Evolutionary conservation across 2,329 filamentous ascomycete species (phyloP).

Genomic region (Knufia fluminis): DNA sequence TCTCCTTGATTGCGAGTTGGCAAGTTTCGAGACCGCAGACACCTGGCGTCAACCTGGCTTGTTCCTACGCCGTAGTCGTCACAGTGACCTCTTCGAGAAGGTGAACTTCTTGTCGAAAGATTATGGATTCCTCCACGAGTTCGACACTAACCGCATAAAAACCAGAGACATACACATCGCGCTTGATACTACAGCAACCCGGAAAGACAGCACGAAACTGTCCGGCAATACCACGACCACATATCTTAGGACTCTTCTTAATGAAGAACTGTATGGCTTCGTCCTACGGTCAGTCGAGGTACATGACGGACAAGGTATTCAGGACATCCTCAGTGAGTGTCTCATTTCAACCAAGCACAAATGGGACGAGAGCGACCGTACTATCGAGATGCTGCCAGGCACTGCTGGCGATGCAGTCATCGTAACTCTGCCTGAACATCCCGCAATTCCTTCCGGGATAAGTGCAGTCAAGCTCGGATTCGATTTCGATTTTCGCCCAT

Average conservation of each 20-base stretch:
- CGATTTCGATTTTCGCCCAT: conserved; percentile 3
- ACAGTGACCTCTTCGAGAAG: conserved; percentile 3
- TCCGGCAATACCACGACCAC: not conserved
- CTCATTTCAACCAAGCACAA: not conserved
- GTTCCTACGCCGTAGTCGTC: not conserved
- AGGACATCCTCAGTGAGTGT: not conserved
- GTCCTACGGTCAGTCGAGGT: not conserved
- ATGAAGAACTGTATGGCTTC: not conserved
- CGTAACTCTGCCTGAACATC: not conserved
- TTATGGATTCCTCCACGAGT: not conserved
- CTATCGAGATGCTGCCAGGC: not conserved
- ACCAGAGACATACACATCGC: not conserved
- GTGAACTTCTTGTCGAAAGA: not conserved
- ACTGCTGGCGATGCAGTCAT: not conserved
- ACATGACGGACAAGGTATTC: not conserved
- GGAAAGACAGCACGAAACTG: not conserved
- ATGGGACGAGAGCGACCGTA: not conserved
- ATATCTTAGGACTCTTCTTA: not conserved
- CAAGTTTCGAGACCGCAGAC: not conserved
- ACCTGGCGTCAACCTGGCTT: not conserved
- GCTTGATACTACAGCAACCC: not conserved
- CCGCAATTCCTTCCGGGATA: not conserved
- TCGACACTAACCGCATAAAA: not conserved
- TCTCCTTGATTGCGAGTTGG: conserved; percentile 11
- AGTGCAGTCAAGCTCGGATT: conserved; percentile 2